phyloP scores from a whole-genome alignment of 2,329 filamentous ascomycete species.

The Colletotrichum gloeosporioides region DNA sequence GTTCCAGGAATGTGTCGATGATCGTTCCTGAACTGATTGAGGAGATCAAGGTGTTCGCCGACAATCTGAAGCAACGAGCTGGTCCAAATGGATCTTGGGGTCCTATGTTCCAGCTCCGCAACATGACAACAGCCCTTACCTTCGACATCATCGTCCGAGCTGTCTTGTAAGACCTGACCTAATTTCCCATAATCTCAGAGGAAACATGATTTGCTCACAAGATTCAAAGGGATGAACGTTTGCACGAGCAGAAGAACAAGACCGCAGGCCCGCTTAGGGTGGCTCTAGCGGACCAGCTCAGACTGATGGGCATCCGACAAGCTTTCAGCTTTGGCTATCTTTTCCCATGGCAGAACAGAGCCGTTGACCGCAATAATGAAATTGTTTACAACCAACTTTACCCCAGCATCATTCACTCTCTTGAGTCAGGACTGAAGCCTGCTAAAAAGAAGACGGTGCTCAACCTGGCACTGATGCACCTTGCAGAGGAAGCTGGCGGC shows the following conservation, averaged over 20 bases:
- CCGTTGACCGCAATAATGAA: not conserved
- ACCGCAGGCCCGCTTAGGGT: not conserved
- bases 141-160: conserved; percentile 35
- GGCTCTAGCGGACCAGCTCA: not conserved
- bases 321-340: conserved; percentile 34
- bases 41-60: not conserved
- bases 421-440: not conserved
- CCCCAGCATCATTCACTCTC: not conserved
- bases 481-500: not conserved
- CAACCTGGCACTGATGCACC: not conserved
- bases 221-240: conserved; percentile 31
- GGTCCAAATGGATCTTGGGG: not conserved
- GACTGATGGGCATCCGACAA: conserved; percentile 30
- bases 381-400: not conserved
- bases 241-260: conserved; percentile 31
- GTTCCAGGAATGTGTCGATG: not conserved
- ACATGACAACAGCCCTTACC: conserved; percentile 14
- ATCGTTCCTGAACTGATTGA: conserved; percentile 6
- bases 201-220: not conserved
- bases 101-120: conserved; percentile 5
- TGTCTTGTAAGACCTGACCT: not conserved
- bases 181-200: fast-evolving
- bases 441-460: conserved; percentile 9
- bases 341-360: conserved; percentile 26
- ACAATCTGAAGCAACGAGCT: not conserved